phyloP scores from a whole-genome alignment of 2,329 filamentous ascomycete genomes.

The Trichoderma gracile region DNA sequence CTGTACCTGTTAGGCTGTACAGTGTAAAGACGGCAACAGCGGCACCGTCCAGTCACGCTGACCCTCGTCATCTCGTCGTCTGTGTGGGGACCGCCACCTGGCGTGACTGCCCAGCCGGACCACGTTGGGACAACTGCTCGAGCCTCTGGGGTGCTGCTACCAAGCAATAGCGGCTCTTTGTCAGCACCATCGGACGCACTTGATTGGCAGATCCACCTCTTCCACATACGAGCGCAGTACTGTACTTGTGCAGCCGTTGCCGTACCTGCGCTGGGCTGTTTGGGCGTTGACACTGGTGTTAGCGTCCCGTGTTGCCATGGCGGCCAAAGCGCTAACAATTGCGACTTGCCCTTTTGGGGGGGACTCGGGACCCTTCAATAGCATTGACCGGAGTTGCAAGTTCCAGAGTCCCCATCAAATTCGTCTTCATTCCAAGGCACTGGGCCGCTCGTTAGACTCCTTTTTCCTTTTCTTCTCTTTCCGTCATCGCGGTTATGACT shows the following conservation, averaged over 20 bases:
- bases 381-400: no score
- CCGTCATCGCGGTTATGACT: no score
- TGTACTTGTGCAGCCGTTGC: no score
- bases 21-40: background rate
- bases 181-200: background rate
- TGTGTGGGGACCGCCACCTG: conserved; percentile 29
- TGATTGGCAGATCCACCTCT: background rate
- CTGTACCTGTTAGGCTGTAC: no score
- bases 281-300: conserved; percentile 6
- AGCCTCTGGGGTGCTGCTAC: background rate
- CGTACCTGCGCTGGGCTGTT: background rate
- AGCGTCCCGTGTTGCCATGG: background rate
- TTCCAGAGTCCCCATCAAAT: no score
- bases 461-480: no score
- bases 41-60: conserved; percentile 30
- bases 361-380: no score
- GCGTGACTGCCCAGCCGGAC: conserved; percentile 16
- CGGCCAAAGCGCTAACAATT: conserved; percentile 18
- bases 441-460: no score
- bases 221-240: no score
- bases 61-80: conserved; percentile 29
- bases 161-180: background rate
- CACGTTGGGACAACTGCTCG: background rate
- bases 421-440: no score
- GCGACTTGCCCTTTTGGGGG: background rate